phyloP scores from a whole-genome alignment of 148 eudicot species.

The Amaranthus cruentus region DNA sequence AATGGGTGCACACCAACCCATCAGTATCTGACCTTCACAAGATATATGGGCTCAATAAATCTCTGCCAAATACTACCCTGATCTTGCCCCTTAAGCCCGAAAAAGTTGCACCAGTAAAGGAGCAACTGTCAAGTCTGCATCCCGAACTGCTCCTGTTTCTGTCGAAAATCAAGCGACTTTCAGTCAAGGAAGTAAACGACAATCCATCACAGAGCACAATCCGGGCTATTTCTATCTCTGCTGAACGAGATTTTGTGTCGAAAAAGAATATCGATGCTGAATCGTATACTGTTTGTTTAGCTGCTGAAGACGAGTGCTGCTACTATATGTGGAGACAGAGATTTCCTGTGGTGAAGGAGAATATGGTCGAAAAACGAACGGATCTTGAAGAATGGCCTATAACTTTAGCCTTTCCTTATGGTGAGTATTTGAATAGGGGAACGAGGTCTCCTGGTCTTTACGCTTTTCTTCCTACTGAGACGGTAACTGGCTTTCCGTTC shows the following conservation, averaged over 20 bases:
- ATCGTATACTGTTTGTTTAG: conserved; percentile 45
- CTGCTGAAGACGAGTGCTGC: conserved; percentile 47
- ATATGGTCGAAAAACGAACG: conserved; percentile 46
- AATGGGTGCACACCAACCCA: conserved; percentile 59
- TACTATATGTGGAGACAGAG: conserved; percentile 75
- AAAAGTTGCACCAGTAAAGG: conserved; percentile 53
- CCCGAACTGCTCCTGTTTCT: conserved; percentile 71
- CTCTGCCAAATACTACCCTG: conserved; percentile 55
- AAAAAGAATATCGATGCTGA: conserved; percentile 56
- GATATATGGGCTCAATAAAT: conserved; percentile 36
- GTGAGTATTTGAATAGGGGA: conserved; percentile 52
- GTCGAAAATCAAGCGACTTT: conserved; percentile 51
- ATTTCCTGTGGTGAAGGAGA: conserved; percentile 46
- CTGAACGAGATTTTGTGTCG: conserved; percentile 35
- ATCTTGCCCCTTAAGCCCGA: conserved; percentile 63
- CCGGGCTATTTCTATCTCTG: conserved; percentile 54
- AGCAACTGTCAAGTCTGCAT: conserved; percentile 62
- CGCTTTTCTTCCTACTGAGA: conserved; percentile 68
- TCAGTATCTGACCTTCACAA: conserved; percentile 37
- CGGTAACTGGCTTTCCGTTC: conserved; percentile 63
- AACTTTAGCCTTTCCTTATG: conserved; percentile 66
- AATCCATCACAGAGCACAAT: conserved; percentile 36
- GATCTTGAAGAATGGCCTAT: conserved; percentile 64
- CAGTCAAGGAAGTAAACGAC: conserved; percentile 48
- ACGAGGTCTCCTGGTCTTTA: conserved; percentile 48